Conservation (phyloP, 2,329 filamentous ascomycete genomes). For the Aspergillus fumigatiaffinis region DNA sequence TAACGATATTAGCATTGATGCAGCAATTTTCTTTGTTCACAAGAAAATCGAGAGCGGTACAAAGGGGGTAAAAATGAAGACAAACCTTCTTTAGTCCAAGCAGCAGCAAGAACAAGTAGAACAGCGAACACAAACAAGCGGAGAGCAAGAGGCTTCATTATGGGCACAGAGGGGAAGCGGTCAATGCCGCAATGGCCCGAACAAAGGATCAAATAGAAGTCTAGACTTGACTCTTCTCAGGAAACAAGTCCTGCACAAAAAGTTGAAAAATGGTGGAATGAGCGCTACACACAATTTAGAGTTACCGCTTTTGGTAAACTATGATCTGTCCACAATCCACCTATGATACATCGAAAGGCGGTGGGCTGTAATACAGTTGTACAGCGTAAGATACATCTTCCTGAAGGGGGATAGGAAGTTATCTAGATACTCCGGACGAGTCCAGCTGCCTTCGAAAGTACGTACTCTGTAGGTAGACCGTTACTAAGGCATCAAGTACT, state of each 20-base stretch:
- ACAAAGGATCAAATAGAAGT: constrained; percentile 7
- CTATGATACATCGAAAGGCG: background rate
- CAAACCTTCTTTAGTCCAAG: constrained; percentile 85
- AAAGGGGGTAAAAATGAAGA: constrained; percentile 19
- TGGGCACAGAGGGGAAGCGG: constrained; percentile 29
- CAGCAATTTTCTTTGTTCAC: constrained; percentile 1
- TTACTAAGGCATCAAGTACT: background rate
- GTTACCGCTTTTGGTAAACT: background rate
- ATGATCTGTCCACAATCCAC: background rate
- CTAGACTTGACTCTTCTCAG: background rate
- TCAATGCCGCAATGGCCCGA: constrained; percentile 21
- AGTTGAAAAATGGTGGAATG: background rate
- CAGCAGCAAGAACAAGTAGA: constrained; percentile 64
- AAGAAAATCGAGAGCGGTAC: background rate
- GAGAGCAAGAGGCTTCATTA: constrained; percentile 66
- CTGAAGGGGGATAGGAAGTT: background rate
- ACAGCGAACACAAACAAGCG: constrained; percentile 66
- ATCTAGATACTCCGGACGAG: background rate
- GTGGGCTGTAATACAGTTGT: background rate
- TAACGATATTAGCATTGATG: constrained; percentile 33
- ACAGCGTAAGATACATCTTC: background rate
- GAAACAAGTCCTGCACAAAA: background rate
- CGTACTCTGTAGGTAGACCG: background rate
- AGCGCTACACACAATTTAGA: background rate
- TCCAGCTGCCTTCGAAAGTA: background rate